phyloP scores from a whole-genome alignment of 768 basidiomycete genomes.

The Tulasnella sp. region DNA sequence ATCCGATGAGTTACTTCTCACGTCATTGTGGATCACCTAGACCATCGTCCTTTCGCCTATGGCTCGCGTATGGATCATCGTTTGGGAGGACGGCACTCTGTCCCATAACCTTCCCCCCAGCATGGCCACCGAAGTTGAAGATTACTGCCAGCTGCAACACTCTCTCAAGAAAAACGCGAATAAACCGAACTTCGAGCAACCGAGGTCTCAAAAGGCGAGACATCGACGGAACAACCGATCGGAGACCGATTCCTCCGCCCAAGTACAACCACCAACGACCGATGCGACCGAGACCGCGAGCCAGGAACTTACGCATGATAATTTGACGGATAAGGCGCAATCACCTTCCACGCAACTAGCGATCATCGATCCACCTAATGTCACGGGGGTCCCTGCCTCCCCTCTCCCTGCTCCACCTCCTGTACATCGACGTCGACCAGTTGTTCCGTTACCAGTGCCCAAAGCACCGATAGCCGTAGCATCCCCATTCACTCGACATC shows the following conservation, averaged over 20 bases:
- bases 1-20: neutral
- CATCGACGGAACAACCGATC: neutral
- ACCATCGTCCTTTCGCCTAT: neutral
- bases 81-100: conserved; percentile 13
- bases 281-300: too few species aligned
- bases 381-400: too few species aligned
- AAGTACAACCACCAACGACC: too few species aligned
- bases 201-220: neutral
- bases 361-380: too few species aligned
- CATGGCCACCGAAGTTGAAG: neutral
- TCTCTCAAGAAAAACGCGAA: neutral
- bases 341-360: too few species aligned
- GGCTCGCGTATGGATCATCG: conserved; percentile 4
- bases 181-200: neutral
- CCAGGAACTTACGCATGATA: too few species aligned
- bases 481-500: neutral
- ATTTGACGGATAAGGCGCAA: too few species aligned
- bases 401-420: too few species aligned
- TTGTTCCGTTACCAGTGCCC: too few species aligned
- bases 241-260: too few species aligned
- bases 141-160: neutral
- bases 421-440: too few species aligned
- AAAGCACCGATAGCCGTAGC: too few species aligned
- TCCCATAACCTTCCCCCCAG: neutral
- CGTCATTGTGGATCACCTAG: neutral